Conservation (phyloP, 2,329 filamentous ascomycete genomes). For the Epichloe sibirici region DNA sequence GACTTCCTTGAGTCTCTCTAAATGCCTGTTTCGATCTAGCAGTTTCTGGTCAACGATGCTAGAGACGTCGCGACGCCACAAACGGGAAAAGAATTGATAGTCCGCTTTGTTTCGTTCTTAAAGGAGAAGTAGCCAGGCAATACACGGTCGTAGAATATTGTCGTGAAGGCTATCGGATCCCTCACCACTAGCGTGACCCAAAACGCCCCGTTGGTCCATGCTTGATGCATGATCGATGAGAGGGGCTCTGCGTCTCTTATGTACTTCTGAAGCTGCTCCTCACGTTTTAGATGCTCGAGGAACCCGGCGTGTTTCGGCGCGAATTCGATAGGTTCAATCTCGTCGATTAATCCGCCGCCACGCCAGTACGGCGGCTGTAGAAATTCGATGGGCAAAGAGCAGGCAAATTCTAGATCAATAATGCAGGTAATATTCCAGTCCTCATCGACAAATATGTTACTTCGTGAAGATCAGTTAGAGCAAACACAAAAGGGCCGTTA, state of each 20-base stretch:
- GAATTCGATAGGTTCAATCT: not conserved
- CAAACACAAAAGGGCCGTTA: constrained; percentile 17
- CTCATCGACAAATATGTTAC: constrained; percentile 23
- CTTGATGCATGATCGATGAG: not conserved
- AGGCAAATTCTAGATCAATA: constrained; percentile 22
- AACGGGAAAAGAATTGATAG: not conserved
- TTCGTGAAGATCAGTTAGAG: constrained; percentile 20
- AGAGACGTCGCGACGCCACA: not conserved
- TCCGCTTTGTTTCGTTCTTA: not conserved
- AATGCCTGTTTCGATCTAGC: not conserved
- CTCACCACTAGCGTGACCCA: not conserved
- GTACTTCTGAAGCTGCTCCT: not conserved
- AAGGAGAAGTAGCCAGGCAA: not conserved
- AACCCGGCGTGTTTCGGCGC: not conserved
- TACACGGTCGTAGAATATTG: not conserved
- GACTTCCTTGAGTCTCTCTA: not conserved
- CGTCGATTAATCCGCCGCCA: constrained; percentile 19
- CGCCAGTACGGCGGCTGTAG: constrained; percentile 9
- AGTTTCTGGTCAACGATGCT: not conserved
- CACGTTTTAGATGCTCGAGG: not conserved
- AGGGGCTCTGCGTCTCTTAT: not conserved
- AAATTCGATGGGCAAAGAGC: constrained; percentile 17
- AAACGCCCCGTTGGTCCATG: not conserved
- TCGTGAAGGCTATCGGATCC: not conserved
- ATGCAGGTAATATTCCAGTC: constrained; percentile 21